Evolutionary conservation across 768 basidiomycete species (phyloP).

Genomic region (Boletus rufocinnamomeus): DNA sequence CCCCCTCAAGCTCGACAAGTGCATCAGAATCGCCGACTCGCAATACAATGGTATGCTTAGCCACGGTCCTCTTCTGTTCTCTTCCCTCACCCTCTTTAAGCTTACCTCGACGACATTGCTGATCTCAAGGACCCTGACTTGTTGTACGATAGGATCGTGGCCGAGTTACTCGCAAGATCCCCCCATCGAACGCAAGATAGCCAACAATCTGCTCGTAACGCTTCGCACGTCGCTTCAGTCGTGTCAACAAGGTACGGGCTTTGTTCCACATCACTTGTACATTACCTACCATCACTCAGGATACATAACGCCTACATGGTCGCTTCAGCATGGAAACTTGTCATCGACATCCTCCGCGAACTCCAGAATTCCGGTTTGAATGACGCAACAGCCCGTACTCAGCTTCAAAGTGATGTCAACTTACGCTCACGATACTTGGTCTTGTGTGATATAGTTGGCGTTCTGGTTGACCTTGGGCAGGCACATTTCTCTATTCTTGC

Average conservation of each 20-base stretch:
- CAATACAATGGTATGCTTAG: constrained; percentile 62
- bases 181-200: constrained; percentile 33
- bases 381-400: constrained; percentile 51
- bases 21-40: constrained; percentile 69
- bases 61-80: not conserved
- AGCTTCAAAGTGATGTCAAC: constrained; percentile 51
- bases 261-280: constrained; percentile 2
- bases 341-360: constrained; percentile 56
- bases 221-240: constrained; percentile 56
- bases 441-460: constrained; percentile 62
- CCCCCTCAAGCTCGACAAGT: constrained; percentile 65
- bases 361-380: constrained; percentile 56
- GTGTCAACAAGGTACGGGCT: constrained; percentile 57
- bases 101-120: constrained; percentile 68
- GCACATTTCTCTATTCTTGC: constrained; percentile 67
- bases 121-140: constrained; percentile 65
- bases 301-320: constrained; percentile 83
- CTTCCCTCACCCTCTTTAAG: constrained; percentile 37
- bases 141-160: constrained; percentile 58
- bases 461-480: constrained; percentile 62
- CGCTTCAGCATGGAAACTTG: constrained; percentile 80
- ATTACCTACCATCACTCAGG: constrained; percentile 39
- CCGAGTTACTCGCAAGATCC: constrained; percentile 56
- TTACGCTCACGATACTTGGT: constrained; percentile 63
- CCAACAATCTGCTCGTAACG: constrained; percentile 37